A percentile compares a stretch with the other conserved stretches of the same genome.
These are phyloP conservation scores for Xerocomellus dryophilus DNA, from an alignment of 768 basidiomycete species.

Conservation along the genomic window DNA sequence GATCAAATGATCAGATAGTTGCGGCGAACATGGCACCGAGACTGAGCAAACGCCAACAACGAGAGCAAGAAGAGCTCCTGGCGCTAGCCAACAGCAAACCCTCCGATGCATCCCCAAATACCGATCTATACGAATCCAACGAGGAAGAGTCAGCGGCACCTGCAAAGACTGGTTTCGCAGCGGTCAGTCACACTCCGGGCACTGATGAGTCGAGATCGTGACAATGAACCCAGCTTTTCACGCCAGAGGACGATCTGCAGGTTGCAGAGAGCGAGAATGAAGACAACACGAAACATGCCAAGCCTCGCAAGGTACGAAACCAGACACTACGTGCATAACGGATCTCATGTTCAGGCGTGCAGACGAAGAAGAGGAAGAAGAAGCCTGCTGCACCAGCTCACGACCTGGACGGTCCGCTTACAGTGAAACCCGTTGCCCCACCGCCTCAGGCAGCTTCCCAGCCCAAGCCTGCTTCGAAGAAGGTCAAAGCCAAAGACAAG, in stretches of 20 bases:
- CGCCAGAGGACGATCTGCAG: constrained; percentile 28
- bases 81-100: constrained; percentile 41
- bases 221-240: constrained; percentile 41
- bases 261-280: constrained; percentile 24
- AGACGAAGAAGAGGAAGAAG: constrained; percentile 44
- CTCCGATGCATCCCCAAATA: not conserved
- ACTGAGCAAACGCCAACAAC: constrained; percentile 81
- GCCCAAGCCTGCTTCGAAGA: constrained; percentile 51
- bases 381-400: constrained; percentile 11
- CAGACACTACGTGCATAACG: not conserved
- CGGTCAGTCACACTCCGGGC: constrained; percentile 33
- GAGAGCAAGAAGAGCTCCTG: constrained; percentile 78
- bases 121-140: constrained; percentile 26
- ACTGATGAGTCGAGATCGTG: constrained; percentile 12
- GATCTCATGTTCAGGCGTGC: constrained; percentile 3
- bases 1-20: constrained; percentile 2
- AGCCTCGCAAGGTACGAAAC: constrained; percentile 24
- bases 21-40: constrained; percentile 57
- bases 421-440: constrained; percentile 5
- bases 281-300: constrained; percentile 14
- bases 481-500: constrained; percentile 63
- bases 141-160: constrained; percentile 37
- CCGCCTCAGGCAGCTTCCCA: constrained; percentile 16
- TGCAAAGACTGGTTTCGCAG: constrained; percentile 39
- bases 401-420: not conserved